A percentile compares a stretch with the other conserved stretches of the same genome.
Conservation (phyloP, 1,139 yeast genomes). For the Debaryomyces fabryi region DNA sequence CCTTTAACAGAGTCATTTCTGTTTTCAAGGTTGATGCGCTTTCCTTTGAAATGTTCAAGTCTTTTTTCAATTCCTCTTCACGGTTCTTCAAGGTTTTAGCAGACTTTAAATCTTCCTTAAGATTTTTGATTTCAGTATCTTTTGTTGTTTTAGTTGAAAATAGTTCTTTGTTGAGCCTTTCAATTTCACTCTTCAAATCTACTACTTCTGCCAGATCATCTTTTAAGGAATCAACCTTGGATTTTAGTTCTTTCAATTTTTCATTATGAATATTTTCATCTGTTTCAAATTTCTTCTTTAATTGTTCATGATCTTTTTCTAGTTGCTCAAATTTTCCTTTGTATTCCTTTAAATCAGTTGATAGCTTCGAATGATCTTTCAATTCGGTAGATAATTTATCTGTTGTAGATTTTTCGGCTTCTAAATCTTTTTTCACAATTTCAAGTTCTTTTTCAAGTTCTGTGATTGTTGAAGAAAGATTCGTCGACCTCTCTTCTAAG, state of each 20-base stretch:
- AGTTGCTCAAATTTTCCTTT: constrained; percentile 9
- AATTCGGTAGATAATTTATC: neutral
- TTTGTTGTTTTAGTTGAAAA: constrained; percentile 11
- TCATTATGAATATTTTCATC: neutral
- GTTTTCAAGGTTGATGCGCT: neutral
- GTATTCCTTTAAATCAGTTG: neutral
- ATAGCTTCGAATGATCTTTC: neutral
- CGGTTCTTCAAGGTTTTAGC: neutral
- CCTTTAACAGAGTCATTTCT: constrained; percentile 5
- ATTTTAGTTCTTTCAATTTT: neutral
- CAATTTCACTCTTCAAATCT: constrained; percentile 8
- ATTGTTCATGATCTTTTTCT: constrained; percentile 1
- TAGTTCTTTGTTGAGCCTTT: constrained; percentile 12
- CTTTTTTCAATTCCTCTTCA: constrained; percentile 6
- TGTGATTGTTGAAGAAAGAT: constrained; percentile 1
- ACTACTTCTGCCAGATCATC: neutral
- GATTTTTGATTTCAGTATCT: constrained; percentile 12
- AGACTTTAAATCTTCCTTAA: constrained; percentile 10
- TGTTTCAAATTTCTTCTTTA: constrained; percentile 3
- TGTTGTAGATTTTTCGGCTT: neutral
- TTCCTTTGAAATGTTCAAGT: neutral
- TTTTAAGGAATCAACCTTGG: neutral
- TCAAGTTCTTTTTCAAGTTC: constrained; percentile 1
- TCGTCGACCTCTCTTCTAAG: neutral
- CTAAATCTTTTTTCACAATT: constrained; percentile 4